Evolutionary conservation across 306 rosid genomes (phyloP).

Genomic region (Cucumis sativus): DNA sequence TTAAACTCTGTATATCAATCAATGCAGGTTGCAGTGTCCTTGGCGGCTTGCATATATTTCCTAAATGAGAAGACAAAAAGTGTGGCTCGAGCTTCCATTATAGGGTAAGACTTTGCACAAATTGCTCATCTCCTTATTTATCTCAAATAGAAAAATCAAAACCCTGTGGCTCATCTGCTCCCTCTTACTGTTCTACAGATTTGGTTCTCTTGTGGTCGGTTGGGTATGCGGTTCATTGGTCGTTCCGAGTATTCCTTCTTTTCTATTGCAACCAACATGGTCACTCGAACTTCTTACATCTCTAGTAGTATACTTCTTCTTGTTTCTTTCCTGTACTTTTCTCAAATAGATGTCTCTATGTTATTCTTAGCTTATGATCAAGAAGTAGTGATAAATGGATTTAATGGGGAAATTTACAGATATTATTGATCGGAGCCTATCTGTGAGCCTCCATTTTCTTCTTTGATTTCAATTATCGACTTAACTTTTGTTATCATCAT

Average conservation of each 20-base stretch:
- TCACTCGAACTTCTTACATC: constrained; percentile 81
- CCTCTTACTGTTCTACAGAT: constrained; percentile 24
- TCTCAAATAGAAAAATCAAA: background rate
- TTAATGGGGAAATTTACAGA: background rate
- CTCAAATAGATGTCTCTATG: constrained; percentile 32
- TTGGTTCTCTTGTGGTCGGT: constrained; percentile 73
- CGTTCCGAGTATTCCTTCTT: constrained; percentile 65
- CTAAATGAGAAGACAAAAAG: constrained; percentile 92
- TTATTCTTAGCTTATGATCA: background rate
- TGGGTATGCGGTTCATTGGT: constrained; percentile 79
- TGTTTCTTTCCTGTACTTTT: constrained; percentile 79
- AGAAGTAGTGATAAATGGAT: background rate
- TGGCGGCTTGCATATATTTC: constrained; percentile 95
- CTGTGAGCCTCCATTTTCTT: background rate
- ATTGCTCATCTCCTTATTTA: background rate
- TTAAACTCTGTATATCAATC: background rate
- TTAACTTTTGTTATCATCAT: background rate
- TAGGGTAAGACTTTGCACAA: constrained; percentile 37
- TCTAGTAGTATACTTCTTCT: constrained; percentile 57
- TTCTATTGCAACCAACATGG: constrained; percentile 78
- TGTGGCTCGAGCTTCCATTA: constrained; percentile 63
- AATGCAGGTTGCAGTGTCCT: constrained; percentile 76
- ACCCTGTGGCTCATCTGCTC: background rate
- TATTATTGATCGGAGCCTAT: background rate
- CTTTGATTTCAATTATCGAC: background rate